Percentiles rank a stretch among this genome's conserved stretches.
Conservation (phyloP, 108 stramenopile species). For the Aurantiochytrium sp. region DNA sequence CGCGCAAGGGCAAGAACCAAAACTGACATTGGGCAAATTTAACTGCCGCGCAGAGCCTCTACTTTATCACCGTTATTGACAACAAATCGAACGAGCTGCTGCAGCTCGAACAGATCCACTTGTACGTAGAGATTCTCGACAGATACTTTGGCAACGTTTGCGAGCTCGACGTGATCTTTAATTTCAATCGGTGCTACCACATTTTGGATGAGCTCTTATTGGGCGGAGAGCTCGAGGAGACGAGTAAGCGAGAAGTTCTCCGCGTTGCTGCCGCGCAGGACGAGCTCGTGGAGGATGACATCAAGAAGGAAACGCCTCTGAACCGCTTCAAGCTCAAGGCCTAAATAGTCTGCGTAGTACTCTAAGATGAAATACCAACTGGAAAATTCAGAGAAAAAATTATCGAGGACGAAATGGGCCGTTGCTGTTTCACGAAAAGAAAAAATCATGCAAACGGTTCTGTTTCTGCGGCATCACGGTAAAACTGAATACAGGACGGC, state of each 20-base stretch:
- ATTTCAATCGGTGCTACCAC: slow-evolving; percentile 84
- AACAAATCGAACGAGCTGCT: slow-evolving; percentile 55
- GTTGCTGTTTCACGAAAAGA: too few relatives aligned
- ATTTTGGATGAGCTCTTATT: slow-evolving; percentile 58
- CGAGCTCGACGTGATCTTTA: slow-evolving; percentile 99
- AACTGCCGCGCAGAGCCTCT: slow-evolving; percentile 44
- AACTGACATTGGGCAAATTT: neutral
- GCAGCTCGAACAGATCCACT: slow-evolving; percentile 84
- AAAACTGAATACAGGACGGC: too few relatives aligned
- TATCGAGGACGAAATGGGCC: too few relatives aligned
- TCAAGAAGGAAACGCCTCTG: neutral
- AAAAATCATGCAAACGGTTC: too few relatives aligned
- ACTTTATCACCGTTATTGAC: slow-evolving; percentile 56
- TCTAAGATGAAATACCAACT: too few relatives aligned
- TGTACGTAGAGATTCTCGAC: slow-evolving; percentile 98
- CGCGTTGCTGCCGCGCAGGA: slow-evolving; percentile 1
- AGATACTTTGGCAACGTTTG: slow-evolving; percentile 95
- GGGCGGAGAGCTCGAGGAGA: slow-evolving; percentile 46
- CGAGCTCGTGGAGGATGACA: slow-evolving; percentile 11
- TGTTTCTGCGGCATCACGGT: too few relatives aligned
- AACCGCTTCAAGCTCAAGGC: slow-evolving; percentile 16
- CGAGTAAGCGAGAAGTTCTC: slow-evolving; percentile 32
- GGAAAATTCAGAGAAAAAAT: too few relatives aligned
- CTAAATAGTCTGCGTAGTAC: neutral
- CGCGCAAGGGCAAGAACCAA: too few relatives aligned